These are phyloP conservation scores for Pterocarpus santalinus DNA, from an alignment of 306 rosid species.

Conservation along the genomic window DNA sequence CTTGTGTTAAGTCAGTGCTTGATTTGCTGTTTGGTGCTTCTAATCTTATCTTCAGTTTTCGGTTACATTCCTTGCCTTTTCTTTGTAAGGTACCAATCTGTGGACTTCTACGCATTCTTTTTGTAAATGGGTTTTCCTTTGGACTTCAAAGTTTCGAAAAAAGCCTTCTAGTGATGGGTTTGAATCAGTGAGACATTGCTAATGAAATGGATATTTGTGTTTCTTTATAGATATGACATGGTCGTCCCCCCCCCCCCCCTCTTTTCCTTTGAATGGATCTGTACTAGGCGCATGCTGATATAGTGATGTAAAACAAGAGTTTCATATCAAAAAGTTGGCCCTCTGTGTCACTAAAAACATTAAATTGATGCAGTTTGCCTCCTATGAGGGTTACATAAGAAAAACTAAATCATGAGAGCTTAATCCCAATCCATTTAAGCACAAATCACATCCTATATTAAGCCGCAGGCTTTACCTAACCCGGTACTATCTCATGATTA, in stretches of 20 bases:
- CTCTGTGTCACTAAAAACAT: conserved; percentile 10
- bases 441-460: too few relatives aligned
- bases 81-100: too few relatives aligned
- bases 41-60: conserved; percentile 22
- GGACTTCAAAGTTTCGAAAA: conserved; percentile 30
- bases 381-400: too few relatives aligned
- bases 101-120: background rate
- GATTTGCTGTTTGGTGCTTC: conserved; percentile 34
- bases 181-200: background rate
- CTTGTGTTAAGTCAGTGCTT: conserved; percentile 9
- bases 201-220: conserved; percentile 21
- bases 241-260: background rate
- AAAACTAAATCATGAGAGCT: too few relatives aligned
- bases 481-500: too few relatives aligned
- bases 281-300: conserved; percentile 20
- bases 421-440: too few relatives aligned
- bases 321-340: conserved; percentile 18
- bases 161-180: background rate
- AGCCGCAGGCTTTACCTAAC: too few relatives aligned
- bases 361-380: conserved; percentile 27
- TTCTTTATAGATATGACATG: conserved; percentile 35
- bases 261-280: conserved; percentile 28
- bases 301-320: background rate
- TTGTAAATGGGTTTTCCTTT: background rate
- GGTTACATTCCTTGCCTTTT: background rate